A percentile compares a stretch with the other conserved stretches of the same genome.
Evolutionary conservation across 2,329 filamentous ascomycete genomes (phyloP).

Genomic region (Geosmithia flava): DNA sequence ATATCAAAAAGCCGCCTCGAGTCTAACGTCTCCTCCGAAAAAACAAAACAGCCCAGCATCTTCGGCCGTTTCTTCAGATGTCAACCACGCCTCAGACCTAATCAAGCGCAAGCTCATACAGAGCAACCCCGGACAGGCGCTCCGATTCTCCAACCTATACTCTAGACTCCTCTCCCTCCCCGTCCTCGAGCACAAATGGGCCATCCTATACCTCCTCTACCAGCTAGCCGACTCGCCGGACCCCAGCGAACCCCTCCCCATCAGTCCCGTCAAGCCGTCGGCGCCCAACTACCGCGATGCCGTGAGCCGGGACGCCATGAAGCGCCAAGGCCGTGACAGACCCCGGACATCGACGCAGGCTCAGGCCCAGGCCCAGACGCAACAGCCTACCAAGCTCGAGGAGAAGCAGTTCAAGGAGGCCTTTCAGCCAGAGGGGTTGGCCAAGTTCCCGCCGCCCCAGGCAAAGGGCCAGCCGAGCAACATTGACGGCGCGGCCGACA

Average conservation of each 20-base stretch:
- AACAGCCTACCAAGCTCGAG: constrained; percentile 25
- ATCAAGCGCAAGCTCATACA: constrained; percentile 82
- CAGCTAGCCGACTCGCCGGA: constrained; percentile 61
- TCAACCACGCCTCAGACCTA: constrained; percentile 84
- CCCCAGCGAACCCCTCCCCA: constrained; percentile 36
- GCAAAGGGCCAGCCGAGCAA: constrained; percentile 12
- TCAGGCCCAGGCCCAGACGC: constrained; percentile 10
- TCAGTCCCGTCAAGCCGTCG: constrained; percentile 27
- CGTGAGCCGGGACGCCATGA: constrained; percentile 21
- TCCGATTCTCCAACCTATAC: constrained; percentile 84
- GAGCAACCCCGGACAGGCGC: constrained; percentile 64
- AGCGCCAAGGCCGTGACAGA: constrained; percentile 22
- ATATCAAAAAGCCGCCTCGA: not conserved
- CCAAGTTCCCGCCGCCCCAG: constrained; percentile 27
- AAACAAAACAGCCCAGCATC: constrained; percentile 32
- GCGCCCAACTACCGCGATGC: constrained; percentile 23
- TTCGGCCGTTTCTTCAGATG: constrained; percentile 51
- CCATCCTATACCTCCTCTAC: constrained; percentile 83
- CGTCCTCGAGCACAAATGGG: constrained; percentile 92
- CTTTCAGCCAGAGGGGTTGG: constrained; percentile 40
- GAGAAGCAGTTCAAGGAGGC: constrained; percentile 38
- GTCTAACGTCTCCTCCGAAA: not conserved
- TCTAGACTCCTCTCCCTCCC: constrained; percentile 80
- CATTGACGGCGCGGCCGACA: not conserved
- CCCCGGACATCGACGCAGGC: not conserved